Conservation (phyloP, 805 yeast genomes). For the Babjeviella inositovora region DNA sequence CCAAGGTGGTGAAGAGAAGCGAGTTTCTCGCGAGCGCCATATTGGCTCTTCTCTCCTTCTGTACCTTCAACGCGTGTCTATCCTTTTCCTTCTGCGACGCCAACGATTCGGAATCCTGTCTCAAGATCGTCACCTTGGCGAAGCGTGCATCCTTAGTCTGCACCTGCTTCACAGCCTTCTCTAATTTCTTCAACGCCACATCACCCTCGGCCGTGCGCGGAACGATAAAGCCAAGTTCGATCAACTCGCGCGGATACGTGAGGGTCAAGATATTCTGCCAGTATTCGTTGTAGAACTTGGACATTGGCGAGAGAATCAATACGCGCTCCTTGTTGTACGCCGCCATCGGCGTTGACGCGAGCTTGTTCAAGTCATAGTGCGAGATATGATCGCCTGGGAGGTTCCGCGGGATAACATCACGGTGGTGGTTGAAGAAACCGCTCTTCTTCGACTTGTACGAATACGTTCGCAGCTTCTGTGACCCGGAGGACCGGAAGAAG, state of each 20-base stretch:
- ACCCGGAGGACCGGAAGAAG: slow-evolving; percentile 13
- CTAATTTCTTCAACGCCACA: slow-evolving; percentile 53
- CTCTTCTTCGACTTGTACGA: slow-evolving; percentile 24
- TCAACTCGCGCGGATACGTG: slow-evolving; percentile 68
- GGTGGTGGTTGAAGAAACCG: slow-evolving; percentile 31
- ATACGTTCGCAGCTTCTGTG: slow-evolving; percentile 21
- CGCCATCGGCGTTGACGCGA: slow-evolving; percentile 59
- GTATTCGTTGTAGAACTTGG: slow-evolving; percentile 69
- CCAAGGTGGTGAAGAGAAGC: slow-evolving; percentile 71
- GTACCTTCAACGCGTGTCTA: slow-evolving; percentile 76
- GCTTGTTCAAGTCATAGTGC: slow-evolving; percentile 71
- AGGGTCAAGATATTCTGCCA: slow-evolving; percentile 73
- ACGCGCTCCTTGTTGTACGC: slow-evolving; percentile 68
- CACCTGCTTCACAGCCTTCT: slow-evolving; percentile 54
- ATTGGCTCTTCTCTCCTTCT: slow-evolving; percentile 73
- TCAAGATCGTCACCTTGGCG: slow-evolving; percentile 69
- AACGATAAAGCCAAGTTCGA: slow-evolving; percentile 83
- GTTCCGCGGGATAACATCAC: slow-evolving; percentile 43
- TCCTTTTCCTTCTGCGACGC: slow-evolving; percentile 69
- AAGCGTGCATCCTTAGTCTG: slow-evolving; percentile 58
- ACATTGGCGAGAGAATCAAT: slow-evolving; percentile 79
- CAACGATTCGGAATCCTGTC: slow-evolving; percentile 79
- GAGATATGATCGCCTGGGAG: slow-evolving; percentile 60
- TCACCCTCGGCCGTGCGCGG: slow-evolving; percentile 81
- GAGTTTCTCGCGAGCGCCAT: slow-evolving; percentile 96